phyloP scores from a whole-genome alignment of 1,284 basidiomycete species.

The Trichosporon faecale region DNA sequence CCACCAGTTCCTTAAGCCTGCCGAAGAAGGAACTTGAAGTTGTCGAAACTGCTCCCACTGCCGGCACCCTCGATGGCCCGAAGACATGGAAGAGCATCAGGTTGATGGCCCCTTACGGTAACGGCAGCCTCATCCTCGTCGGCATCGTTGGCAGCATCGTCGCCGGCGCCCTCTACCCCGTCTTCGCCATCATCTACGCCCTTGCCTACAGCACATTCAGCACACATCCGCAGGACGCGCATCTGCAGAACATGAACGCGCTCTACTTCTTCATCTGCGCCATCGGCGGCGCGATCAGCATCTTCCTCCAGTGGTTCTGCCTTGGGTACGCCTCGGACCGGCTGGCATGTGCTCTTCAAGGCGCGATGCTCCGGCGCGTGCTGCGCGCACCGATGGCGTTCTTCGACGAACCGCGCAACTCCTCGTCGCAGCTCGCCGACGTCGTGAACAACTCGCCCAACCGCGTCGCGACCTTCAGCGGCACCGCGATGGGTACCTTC shows the following conservation, averaged over 20 bases:
- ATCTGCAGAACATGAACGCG: neutral
- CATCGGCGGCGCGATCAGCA: neutral
- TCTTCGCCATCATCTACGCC: neutral
- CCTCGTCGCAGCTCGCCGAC: neutral
- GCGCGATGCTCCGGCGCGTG: neutral
- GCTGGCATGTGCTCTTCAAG: neutral
- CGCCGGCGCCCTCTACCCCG: neutral
- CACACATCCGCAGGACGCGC: neutral
- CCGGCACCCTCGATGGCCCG: neutral
- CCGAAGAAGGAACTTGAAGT: neutral
- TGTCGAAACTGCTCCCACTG: neutral
- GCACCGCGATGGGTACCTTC: neutral
- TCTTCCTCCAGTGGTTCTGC: neutral
- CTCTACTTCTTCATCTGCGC: conserved; percentile 3
- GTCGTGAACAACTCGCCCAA: neutral
- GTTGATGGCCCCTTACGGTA: neutral
- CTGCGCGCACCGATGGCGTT: neutral
- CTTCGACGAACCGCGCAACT: neutral
- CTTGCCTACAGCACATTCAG: neutral
- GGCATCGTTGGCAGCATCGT: neutral
- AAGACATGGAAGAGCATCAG: neutral
- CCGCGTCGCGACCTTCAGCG: neutral
- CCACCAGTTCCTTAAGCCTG: neutral
- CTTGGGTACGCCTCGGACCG: neutral
- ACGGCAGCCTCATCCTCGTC: neutral